Conservation (phyloP, 2,329 filamentous ascomycete species). For the Penicillium oxalicum region DNA sequence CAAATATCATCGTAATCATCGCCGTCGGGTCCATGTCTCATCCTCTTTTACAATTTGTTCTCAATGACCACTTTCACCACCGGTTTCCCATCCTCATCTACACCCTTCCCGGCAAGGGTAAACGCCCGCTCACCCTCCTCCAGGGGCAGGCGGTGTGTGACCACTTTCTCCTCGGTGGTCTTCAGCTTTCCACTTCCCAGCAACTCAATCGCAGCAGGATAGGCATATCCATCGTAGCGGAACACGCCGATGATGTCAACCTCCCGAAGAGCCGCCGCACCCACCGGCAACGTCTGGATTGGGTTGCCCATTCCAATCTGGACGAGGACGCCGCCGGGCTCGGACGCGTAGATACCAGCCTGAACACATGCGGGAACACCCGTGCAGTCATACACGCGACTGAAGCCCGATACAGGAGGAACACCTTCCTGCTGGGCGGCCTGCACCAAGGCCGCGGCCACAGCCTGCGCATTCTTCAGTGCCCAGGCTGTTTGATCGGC, state of each 20-base stretch:
- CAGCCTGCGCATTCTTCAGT: slow-evolving; percentile 31
- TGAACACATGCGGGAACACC: slow-evolving; percentile 43
- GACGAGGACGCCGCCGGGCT: slow-evolving; percentile 47
- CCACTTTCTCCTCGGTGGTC: slow-evolving; percentile 46
- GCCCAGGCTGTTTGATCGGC: slow-evolving; percentile 30
- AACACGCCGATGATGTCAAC: slow-evolving; percentile 55
- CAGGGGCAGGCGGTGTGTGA: slow-evolving; percentile 49
- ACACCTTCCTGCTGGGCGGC: slow-evolving; percentile 12
- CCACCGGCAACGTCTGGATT: slow-evolving; percentile 49
- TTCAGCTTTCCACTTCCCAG: slow-evolving; percentile 47
- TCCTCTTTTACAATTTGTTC: slow-evolving; percentile 17
- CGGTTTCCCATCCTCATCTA: slow-evolving; percentile 47
- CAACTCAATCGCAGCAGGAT: slow-evolving; percentile 50
- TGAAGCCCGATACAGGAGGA: slow-evolving; percentile 31
- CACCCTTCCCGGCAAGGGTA: slow-evolving; percentile 45
- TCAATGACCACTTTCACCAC: slow-evolving; percentile 50
- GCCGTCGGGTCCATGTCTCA: background rate
- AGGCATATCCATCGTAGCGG: slow-evolving; percentile 49
- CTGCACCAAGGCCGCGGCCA: slow-evolving; percentile 29
- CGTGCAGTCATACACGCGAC: slow-evolving; percentile 43
- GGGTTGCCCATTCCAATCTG: slow-evolving; percentile 55
- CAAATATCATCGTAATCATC: slow-evolving; percentile 5
- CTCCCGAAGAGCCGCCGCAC: slow-evolving; percentile 50
- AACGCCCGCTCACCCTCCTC: slow-evolving; percentile 48
- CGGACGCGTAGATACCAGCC: slow-evolving; percentile 41